Base-by-base conservation (phyloP, 2,329 filamentous ascomycete genomes). In the Botrytis fabae region DNA sequence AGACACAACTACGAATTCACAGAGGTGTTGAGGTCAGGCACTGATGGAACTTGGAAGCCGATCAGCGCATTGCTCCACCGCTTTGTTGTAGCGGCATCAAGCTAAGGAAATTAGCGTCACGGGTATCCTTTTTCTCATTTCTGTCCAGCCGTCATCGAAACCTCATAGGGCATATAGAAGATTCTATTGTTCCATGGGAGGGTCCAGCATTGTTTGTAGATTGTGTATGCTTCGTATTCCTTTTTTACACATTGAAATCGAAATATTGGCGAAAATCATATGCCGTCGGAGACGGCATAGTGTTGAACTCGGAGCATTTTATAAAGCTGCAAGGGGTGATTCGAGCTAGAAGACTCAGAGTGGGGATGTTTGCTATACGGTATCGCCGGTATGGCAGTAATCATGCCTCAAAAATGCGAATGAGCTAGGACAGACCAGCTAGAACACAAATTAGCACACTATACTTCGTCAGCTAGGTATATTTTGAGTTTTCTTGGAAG, bases 171-270 rank as follows among this genome's bases (percentile, higher is more conserved):
- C 20, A 38, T 40, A 40, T 32, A 22, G 46, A 54, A 54, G 25
- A 35, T 54, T 66, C 46, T 40, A 66, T 66, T 51, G 46, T 51
- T 66, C 63, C 63, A 68, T 68, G 35, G 35, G 25, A 68, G 48
- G 64, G 35, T 57, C 35, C 64, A 54, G 35, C 6, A 16, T 16
- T 40, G 35, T 51, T 38, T 61, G 22, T 16, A 61, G 59, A 57
- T 57, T 32, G 18, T 32, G 57, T 59, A 35, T 25, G 59, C 38
- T 35, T 61, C 59, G 35, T 61, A 61, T 62, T 40, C 18, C 12
- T 40, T 42, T 35, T 25, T 61, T 4, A 28, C 51, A 57, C 14
- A 57, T 57, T 57, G 7, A 57, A 28, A 57, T 57, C 51, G 51
- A 57, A 57, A 57, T 28, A 57, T 57, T 57, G 51, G 51, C 51